Conservation (phyloP, 345 rosid species). For the Citrus unshiu region DNA sequence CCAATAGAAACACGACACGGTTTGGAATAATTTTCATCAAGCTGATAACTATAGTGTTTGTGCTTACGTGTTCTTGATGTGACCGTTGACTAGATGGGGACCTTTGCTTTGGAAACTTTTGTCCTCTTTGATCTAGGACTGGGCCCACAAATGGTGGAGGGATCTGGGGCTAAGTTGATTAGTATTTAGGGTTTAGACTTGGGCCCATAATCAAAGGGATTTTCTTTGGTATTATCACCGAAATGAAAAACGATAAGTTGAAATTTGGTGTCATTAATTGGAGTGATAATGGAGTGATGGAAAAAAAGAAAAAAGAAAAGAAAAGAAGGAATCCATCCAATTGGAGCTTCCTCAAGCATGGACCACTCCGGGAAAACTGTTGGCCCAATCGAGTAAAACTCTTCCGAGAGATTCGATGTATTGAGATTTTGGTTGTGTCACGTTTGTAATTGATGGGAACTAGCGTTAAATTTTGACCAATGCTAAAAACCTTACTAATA, state of each 20-base stretch:
- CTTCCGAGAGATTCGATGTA: neutral
- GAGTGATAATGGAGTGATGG: too few relatives aligned
- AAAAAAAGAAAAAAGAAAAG: too few relatives aligned
- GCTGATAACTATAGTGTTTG: slow-evolving; percentile 5
- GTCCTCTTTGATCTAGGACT: slow-evolving; percentile 10
- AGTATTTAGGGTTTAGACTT: neutral
- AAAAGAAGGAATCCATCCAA: neutral
- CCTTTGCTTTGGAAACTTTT: slow-evolving; percentile 15
- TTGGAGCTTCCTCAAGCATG: neutral
- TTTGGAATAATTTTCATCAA: neutral
- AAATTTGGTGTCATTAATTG: neutral
- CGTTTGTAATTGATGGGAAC: neutral
- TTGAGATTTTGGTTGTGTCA: neutral
- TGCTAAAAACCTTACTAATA: too few relatives aligned
- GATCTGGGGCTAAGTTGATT: neutral
- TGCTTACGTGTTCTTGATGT: slow-evolving; percentile 36
- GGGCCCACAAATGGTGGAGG: slow-evolving; percentile 19
- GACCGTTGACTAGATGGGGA: slow-evolving; percentile 45
- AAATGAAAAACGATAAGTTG: neutral
- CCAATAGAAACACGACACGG: neutral
- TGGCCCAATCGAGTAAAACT: neutral
- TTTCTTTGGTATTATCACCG: neutral
- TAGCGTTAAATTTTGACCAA: neutral
- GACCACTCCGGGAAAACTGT: neutral
- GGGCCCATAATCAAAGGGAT: neutral